phyloP scores from a whole-genome alignment of 108 stramenopile genomes.

The Conticribra guillardii region DNA sequence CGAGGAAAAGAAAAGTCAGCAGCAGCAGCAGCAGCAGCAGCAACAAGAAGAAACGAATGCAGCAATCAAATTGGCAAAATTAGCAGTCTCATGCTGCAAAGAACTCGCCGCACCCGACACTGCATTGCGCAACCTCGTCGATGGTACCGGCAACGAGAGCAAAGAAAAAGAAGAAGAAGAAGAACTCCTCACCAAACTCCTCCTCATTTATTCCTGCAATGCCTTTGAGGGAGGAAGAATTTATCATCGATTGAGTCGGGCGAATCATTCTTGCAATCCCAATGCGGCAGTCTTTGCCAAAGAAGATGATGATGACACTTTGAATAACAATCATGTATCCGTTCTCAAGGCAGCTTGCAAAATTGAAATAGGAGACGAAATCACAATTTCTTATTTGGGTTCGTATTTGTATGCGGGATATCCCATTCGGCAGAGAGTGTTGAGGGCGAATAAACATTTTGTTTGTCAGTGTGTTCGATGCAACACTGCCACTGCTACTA shows the following conservation, averaged over 20 bases:
- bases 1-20: slow-evolving; percentile 38
- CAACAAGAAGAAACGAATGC: no score
- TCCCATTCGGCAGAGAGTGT: slow-evolving; percentile 48
- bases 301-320: neutral
- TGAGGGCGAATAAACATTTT: slow-evolving; percentile 72
- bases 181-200: slow-evolving; percentile 37
- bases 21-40: no score
- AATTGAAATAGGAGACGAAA: slow-evolving; percentile 71
- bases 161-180: slow-evolving; percentile 21
- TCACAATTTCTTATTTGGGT: slow-evolving; percentile 80
- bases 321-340: slow-evolving; percentile 14
- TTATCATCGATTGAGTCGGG: slow-evolving; percentile 62
- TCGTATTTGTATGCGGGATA: slow-evolving; percentile 66
- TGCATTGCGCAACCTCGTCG: slow-evolving; percentile 19
- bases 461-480: slow-evolving; percentile 75
- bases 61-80: slow-evolving; percentile 48
- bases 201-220: slow-evolving; percentile 82
- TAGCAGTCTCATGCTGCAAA: slow-evolving; percentile 54
- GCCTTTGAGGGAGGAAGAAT: slow-evolving; percentile 82
- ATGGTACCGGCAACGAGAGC: slow-evolving; percentile 2
- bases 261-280: slow-evolving; percentile 84
- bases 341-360: slow-evolving; percentile 61
- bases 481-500: neutral
- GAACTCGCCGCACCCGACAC: slow-evolving; percentile 29
- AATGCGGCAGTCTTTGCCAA: slow-evolving; percentile 67